A percentile compares a stretch with the other conserved stretches of the same genome.
Conservation (phyloP, 2,329 filamentous ascomycete species). For the Graphilbum fragrans region DNA sequence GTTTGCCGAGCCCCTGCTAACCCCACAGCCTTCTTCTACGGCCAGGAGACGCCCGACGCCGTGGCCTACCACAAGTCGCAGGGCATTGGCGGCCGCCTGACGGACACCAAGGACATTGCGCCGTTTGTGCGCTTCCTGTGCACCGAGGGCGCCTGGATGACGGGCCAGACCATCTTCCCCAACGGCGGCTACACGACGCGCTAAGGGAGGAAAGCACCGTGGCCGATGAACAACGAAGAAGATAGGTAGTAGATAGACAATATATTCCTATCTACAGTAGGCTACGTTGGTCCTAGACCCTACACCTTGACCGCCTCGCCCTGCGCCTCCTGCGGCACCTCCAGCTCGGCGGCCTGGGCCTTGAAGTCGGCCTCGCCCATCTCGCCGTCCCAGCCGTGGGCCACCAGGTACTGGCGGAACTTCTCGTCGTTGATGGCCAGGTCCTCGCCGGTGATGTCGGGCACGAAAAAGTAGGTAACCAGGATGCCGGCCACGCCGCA, state of each 20-base stretch:
- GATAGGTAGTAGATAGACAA: no score
- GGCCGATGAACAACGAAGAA: no score
- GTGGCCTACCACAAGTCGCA: conserved; percentile 31
- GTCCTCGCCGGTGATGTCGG: conserved; percentile 6
- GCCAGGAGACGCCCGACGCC: conserved; percentile 27
- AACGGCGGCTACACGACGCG: conserved; percentile 34
- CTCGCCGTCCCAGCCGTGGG: conserved; percentile 9
- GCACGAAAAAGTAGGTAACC: conserved; percentile 8
- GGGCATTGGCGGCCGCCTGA: conserved; percentile 27
- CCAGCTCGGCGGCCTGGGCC: neutral
- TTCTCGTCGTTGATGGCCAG: conserved; percentile 7
- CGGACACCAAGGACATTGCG: conserved; percentile 29
- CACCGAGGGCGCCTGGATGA: conserved; percentile 31
- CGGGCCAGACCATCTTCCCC: conserved; percentile 34
- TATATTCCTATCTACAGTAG: no score
- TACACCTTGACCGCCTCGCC: no score
- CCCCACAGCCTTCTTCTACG: conserved; percentile 28
- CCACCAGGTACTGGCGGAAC: conserved; percentile 7
- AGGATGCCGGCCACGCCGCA: conserved; percentile 9
- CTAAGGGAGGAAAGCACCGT: conserved; percentile 14
- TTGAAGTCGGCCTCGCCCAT: conserved; percentile 9
- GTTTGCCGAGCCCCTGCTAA: neutral
- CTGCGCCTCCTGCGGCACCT: no score
- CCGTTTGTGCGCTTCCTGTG: conserved; percentile 29
- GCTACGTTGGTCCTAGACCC: no score